These are phyloP conservation scores for Camelina sativa DNA, from an alignment of 345 rosid genomes.

Conservation along the genomic window DNA sequence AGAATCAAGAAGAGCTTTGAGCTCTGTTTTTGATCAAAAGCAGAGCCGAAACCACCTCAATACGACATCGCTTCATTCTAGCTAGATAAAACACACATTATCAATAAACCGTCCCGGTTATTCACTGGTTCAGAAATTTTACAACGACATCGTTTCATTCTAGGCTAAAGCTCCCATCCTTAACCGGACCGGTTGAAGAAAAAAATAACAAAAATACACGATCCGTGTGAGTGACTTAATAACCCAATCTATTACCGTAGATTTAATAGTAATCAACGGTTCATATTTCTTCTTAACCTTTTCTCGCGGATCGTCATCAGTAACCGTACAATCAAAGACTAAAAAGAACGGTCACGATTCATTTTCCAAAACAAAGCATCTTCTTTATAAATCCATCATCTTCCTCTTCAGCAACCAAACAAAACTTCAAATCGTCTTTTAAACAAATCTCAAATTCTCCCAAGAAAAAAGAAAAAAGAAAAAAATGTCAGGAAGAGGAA, in stretches of 20 bases:
- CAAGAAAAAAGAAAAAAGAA: no score
- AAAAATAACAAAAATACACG: neutral
- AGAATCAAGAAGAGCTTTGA: neutral
- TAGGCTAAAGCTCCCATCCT: no score
- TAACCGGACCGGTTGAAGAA: neutral
- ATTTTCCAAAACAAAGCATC: neutral
- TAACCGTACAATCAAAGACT: neutral
- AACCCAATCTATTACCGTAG: neutral
- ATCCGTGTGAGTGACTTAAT: neutral
- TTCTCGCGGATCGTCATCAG: constrained; percentile 22
- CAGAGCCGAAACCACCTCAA: no score
- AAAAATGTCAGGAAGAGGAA: constrained; percentile 53
- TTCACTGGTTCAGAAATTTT: neutral
- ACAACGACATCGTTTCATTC: no score
- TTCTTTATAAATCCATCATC: constrained; percentile 31
- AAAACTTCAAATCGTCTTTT: neutral
- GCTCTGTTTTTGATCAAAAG: neutral
- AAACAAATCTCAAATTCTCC: neutral
- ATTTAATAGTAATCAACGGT: constrained; percentile 7
- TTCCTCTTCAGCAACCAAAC: neutral
- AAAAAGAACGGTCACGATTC: constrained; percentile 13
- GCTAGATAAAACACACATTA: no score
- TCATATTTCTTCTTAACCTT: neutral
- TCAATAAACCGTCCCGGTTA: neutral
- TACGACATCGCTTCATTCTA: no score